A percentile compares a stretch with the other conserved stretches of the same genome.
phyloP scores from a whole-genome alignment of 208 protist species.

The Trypanosoma congolense region DNA sequence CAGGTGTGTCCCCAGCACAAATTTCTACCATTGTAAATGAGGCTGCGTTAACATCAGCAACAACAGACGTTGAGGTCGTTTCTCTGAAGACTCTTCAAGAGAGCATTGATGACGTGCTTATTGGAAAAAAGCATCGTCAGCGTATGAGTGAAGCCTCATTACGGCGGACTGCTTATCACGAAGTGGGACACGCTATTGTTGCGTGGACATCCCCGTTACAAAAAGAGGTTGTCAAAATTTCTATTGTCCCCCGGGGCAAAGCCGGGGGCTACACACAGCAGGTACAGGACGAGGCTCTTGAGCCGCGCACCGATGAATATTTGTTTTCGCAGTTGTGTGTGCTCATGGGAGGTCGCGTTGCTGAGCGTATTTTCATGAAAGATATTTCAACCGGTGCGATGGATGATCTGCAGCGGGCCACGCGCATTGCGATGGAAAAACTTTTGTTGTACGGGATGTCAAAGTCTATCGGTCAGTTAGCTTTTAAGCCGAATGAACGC shows the following conservation, averaged over 20 bases:
- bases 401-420: constrained; percentile 90
- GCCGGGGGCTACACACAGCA: constrained; percentile 92
- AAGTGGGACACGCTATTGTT: constrained; percentile 96
- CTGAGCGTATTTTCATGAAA: constrained; percentile 81
- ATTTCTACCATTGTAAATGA: constrained; percentile 98
- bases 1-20: constrained; percentile 91
- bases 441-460: constrained; percentile 89
- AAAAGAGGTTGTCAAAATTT: constrained; percentile 91
- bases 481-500: constrained; percentile 86
- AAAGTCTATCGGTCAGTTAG: constrained; percentile 74
- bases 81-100: constrained; percentile 72
- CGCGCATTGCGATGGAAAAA: constrained; percentile 81
- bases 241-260: constrained; percentile 86
- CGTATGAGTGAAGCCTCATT: constrained; percentile 83
- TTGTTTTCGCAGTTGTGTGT: constrained; percentile 89
- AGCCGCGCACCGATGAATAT: constrained; percentile 80
- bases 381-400: constrained; percentile 89
- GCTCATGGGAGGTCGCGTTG: constrained; percentile 85
- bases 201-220: constrained; percentile 85
- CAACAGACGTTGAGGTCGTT: constrained; percentile 70
- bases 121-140: constrained; percentile 91
- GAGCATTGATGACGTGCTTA: constrained; percentile 90
- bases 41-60: constrained; percentile 89
- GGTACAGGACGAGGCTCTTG: constrained; percentile 86
- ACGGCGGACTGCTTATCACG: constrained; percentile 95